Base-by-base conservation (phyloP, 805 yeast genomes). In the Saccharomyces kudriavzevii region DNA sequence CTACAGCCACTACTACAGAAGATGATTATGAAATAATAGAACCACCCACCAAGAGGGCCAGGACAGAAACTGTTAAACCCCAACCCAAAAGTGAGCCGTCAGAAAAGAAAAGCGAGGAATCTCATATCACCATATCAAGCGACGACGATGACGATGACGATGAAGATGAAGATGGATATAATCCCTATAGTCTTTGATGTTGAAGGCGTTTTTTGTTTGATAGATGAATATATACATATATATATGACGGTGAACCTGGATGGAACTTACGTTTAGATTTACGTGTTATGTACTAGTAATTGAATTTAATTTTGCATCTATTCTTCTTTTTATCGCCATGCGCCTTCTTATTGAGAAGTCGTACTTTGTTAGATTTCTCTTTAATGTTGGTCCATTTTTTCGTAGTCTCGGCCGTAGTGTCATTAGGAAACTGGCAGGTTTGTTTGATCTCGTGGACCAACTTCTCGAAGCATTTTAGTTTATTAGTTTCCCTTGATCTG, bases 381-480 rank as follows among this genome's bases (percentile, higher is more conserved):
- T 60, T 59, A 2, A 72, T 67, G 5, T 67, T 66, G 8, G 69
- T 68, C 91, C 90, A 85, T 60, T 78, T 77, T 53, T 70, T 60
- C 52, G 72, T 55, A 50, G 81, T 70, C n/a, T 70, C 77, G 26
- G 69, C 75, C 22, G 75, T 72, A 1, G 74, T 68, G 50, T 81
- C 87, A 1, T 68, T 70, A 0, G 77, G 78, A 55, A 84, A 76
- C 54, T 67, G 69, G 0, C 79, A 79, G 1, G 67, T 66, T 1
- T 66, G 65, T 55, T 74, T 78, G 54, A 88, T 74, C 52, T 81
- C 85, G 1, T 68, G 59, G 3, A 79, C 70, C 11, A 88, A 73
- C 64, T 85, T 85, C n/a, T 69, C 68, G 54, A 80, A 79, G 58
- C 96, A 88, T 26, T 77, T 74, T 4, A 74, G 75, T 6, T 78